A percentile compares a stretch with the other conserved stretches of the same genome.
phyloP scores from a whole-genome alignment of 1,139 yeast species.

The Candida mesenterica region DNA sequence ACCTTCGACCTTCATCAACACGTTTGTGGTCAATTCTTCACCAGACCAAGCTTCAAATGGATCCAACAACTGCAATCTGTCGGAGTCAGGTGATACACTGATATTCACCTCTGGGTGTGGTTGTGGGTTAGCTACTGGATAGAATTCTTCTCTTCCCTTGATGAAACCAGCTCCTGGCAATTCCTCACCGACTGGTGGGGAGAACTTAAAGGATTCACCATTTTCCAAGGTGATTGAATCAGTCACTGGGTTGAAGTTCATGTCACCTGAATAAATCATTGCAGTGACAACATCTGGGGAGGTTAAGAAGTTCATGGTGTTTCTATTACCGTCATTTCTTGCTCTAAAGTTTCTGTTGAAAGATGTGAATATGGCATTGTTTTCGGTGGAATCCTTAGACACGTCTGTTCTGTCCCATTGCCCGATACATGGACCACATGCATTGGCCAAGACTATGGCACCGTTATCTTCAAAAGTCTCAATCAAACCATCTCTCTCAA shows the following conservation, averaged over 20 bases:
- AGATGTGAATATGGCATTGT: conserved; percentile 87
- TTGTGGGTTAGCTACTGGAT: conserved; percentile 79
- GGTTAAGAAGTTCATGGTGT: conserved; percentile 93
- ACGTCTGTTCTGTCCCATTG: conserved; percentile 89
- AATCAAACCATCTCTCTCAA: conserved; percentile 89
- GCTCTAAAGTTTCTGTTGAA: conserved; percentile 97
- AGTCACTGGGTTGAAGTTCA: conserved; percentile 81
- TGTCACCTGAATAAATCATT: conserved; percentile 89
- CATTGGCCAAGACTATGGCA: conserved; percentile 90
- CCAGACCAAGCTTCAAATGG: conserved; percentile 89
- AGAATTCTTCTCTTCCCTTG: conserved; percentile 76
- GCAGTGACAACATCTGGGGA: conserved; percentile 98
- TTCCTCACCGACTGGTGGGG: conserved; percentile 74
- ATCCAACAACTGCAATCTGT: conserved; percentile 68
- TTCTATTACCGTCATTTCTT: conserved; percentile 96
- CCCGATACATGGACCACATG: conserved; percentile 99
- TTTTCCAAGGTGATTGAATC: conserved; percentile 65
- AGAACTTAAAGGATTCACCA: conserved; percentile 72
- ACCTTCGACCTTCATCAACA: conserved; percentile 89
- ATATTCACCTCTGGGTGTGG: conserved; percentile 70
- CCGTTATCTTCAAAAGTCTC: conserved; percentile 80
- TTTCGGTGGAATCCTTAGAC: conserved; percentile 61
- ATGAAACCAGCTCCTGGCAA: conserved; percentile 80
- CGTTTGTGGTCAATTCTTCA: conserved; percentile 71
- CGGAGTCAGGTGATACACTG: conserved; percentile 72